A percentile compares a stretch with the other conserved stretches of the same genome.
Evolutionary conservation across 768 basidiomycete genomes (phyloP).

Genomic region (Phylloporus sp.): DNA sequence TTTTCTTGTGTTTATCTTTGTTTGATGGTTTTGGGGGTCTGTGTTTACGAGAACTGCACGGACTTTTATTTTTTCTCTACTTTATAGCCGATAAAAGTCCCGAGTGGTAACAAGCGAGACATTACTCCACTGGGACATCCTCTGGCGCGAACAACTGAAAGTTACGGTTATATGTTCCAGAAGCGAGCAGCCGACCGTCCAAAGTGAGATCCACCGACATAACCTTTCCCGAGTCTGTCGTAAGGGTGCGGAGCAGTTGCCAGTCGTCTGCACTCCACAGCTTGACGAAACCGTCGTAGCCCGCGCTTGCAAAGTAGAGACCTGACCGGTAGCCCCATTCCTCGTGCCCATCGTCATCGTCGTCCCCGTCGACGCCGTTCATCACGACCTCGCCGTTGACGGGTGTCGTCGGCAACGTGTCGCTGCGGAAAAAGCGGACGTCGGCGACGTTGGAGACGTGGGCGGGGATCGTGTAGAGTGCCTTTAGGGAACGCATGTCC

Average conservation of each 20-base stretch:
- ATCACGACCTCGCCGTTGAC: slow-evolving; percentile 46
- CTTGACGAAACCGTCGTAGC: slow-evolving; percentile 94
- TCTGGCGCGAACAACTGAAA: slow-evolving; percentile 92
- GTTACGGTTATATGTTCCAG: slow-evolving; percentile 90
- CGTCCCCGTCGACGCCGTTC: slow-evolving; percentile 38
- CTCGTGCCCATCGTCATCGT: slow-evolving; percentile 36
- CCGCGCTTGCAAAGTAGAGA: slow-evolving; percentile 87
- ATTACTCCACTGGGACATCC: slow-evolving; percentile 42
- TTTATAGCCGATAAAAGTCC: too few relatives aligned
- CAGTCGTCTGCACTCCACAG: slow-evolving; percentile 98
- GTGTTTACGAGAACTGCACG: too few relatives aligned
- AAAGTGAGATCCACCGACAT: slow-evolving; percentile 93
- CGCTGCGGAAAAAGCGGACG: slow-evolving; percentile 85
- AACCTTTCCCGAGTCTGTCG: slow-evolving; percentile 96
- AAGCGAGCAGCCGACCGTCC: slow-evolving; percentile 80
- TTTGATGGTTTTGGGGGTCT: too few relatives aligned
- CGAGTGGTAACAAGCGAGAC: too few relatives aligned
- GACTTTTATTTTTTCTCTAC: too few relatives aligned
- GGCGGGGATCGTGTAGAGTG: slow-evolving; percentile 94
- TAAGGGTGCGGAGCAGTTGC: slow-evolving; percentile 83
- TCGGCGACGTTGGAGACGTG: slow-evolving; percentile 95
- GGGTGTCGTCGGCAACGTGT: slow-evolving; percentile 43
- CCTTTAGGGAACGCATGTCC: slow-evolving; percentile 92
- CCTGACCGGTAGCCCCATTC: slow-evolving; percentile 85
- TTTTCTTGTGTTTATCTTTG: too few relatives aligned